A percentile compares a stretch with the other conserved stretches of the same genome.
These are phyloP conservation scores for Carex kokanica DNA, from an alignment of 176 grass and related monocot genomes.

Conservation along the genomic window DNA sequence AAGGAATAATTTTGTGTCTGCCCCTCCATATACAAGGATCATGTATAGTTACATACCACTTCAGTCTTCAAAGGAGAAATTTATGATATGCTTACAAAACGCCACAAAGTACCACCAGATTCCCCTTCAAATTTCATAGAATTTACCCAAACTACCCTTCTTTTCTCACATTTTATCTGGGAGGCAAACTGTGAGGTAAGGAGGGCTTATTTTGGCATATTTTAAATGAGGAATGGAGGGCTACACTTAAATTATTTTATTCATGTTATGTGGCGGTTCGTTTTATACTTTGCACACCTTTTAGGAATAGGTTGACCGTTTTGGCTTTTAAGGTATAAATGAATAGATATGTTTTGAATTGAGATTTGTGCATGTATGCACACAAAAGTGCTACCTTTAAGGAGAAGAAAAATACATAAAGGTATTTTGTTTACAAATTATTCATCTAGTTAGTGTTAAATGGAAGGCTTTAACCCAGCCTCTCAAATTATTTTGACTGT, in stretches of 20 bases:
- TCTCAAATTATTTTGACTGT: slow-evolving; percentile 12
- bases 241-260: background rate
- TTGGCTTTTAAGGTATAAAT: background rate
- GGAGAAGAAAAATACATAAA: background rate
- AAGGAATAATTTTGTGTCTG: background rate
- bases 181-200: background rate
- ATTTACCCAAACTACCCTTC: background rate
- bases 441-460: background rate
- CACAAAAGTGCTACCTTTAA: background rate
- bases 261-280: background rate
- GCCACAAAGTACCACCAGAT: background rate
- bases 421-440: background rate
- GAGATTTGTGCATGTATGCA: background rate
- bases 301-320: background rate
- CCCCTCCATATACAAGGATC: background rate
- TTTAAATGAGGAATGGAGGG: background rate
- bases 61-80: background rate
- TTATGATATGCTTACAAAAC: background rate
- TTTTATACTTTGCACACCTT: background rate
- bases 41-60: background rate
- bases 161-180: background rate
- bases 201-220: background rate
- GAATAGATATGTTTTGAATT: background rate
- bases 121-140: background rate
- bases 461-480: background rate